phyloP scores from a whole-genome alignment of 2,329 filamentous ascomycete genomes.

The Cordyceps javanica region DNA sequence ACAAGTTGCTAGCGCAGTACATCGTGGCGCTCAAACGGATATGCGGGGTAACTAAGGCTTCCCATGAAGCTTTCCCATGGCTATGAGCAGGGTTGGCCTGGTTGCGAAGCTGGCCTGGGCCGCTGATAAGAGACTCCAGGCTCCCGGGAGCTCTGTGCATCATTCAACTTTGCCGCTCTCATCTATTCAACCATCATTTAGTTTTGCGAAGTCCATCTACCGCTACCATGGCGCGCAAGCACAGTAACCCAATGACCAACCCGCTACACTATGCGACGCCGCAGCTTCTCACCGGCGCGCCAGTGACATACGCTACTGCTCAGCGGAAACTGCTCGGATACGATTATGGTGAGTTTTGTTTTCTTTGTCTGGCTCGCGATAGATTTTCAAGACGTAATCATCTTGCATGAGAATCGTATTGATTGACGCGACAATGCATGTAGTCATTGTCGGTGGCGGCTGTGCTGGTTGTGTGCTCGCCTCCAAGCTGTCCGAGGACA shows the following conservation, averaged over 20 bases:
- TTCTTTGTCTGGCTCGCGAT: neutral
- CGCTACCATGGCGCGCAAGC: conserved; percentile 10
- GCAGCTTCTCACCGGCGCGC: conserved; percentile 9
- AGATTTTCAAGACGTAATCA: neutral
- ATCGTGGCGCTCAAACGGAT: conserved; percentile 6
- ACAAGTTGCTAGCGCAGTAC: neutral
- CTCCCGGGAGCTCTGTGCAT: neutral
- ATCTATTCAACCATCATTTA: neutral
- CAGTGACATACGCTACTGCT: neutral
- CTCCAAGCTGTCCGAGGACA: conserved; percentile 22
- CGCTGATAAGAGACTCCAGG: neutral
- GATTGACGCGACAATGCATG: neutral
- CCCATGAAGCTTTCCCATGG: neutral
- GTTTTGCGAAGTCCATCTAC: neutral
- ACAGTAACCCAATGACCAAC: conserved; percentile 12
- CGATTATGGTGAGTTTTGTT: conserved; percentile 5
- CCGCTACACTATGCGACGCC: conserved; percentile 13
- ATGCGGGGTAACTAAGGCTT: conserved; percentile 9
- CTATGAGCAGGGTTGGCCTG: neutral
- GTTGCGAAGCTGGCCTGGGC: neutral
- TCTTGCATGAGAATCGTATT: neutral
- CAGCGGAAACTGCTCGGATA: conserved; percentile 9
- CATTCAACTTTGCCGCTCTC: neutral
- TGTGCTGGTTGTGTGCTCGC: conserved; percentile 25
- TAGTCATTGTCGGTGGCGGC: conserved; percentile 24